Evolutionary conservation across 169 alveolate species (phyloP).

Genomic region (Eimeria acervulina): DNA sequence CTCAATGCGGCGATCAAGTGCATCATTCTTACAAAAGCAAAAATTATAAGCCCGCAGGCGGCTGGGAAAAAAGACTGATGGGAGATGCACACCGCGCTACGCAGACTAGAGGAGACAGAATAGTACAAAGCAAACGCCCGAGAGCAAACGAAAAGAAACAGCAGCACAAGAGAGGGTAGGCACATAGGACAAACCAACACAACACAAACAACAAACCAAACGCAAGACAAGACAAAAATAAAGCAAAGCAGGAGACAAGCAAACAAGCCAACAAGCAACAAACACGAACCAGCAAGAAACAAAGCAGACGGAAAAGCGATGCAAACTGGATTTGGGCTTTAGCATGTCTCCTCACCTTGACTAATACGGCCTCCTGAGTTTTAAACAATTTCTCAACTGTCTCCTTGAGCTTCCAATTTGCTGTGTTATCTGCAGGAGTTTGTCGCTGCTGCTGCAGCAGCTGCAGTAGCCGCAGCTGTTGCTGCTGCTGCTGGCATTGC

Average conservation of each 20-base stretch:
- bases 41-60: too few relatives aligned
- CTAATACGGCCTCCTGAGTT: not conserved
- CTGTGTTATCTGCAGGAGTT: not conserved
- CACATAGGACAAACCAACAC: too few relatives aligned
- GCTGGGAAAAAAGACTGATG: too few relatives aligned
- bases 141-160: not conserved
- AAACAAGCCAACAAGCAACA: too few relatives aligned
- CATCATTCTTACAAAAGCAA: too few relatives aligned
- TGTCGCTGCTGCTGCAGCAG: constrained; percentile 5
- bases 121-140: not conserved
- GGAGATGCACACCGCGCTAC: not conserved
- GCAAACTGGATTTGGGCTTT: not conserved
- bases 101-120: too few relatives aligned
- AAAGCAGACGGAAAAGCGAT: not conserved
- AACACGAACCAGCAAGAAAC: not conserved
- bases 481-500: constrained; percentile 61
- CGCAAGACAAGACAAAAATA: too few relatives aligned
- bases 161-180: too few relatives aligned
- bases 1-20: too few relatives aligned
- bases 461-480: constrained; percentile 5
- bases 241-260: too few relatives aligned
- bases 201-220: too few relatives aligned
- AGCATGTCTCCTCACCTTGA: not conserved
- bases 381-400: not conserved
- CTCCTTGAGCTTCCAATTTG: not conserved